Evolutionary conservation across 305 asterid genomes (phyloP), one percentile per base, ranked within the genome.

Genomic region (Ilex paraguariensis): DNA sequence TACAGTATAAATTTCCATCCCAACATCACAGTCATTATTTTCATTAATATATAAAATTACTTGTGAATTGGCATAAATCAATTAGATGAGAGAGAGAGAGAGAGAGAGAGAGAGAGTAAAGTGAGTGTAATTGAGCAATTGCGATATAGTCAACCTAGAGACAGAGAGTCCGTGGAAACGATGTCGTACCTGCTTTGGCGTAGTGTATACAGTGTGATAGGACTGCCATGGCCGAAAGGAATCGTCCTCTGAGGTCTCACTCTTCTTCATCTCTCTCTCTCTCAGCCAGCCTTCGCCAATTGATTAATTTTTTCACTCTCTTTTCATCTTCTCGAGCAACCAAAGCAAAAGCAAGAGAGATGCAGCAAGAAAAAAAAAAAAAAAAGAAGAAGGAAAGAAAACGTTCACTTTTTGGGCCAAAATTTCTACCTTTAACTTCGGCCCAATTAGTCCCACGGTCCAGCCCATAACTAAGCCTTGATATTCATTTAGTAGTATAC

Each of bases 221-320:
- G 98, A 87, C 73, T 89, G 81, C 98, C 98, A 89, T 59, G 98
- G 98, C 61, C 87, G 88, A 52, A 72, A 77, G 17, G 81, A 59
- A 60, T 76, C 75, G 45, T 68, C 79, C 28, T 59, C 76, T 53
- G 68, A 58, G 31, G 54, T 63, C 65, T 74, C 85, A 56, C 57
- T 72, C 50, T 73, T 75, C 70, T 75, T 82, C 87, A 81, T 83
- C 66, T 60, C 58, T 21, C 53, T 32, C 32, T 66, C 59, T 62
- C 54, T 40, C 17, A 21, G 28, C 0, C 17, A 21, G 28, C 0
- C 28, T 21, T 21, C 28, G 28, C 28, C 28, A 21, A 21, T 21
- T 21, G 28, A 21, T 21, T 21, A 21, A 21, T 65, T 6, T 17
- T 52, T 57, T 62, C 51, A 50, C 21, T 65, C 46, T 32, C 14